Evolutionary conservation across 1,284 basidiomycete genomes (phyloP).

Genomic region (Stereum hirsutum): DNA sequence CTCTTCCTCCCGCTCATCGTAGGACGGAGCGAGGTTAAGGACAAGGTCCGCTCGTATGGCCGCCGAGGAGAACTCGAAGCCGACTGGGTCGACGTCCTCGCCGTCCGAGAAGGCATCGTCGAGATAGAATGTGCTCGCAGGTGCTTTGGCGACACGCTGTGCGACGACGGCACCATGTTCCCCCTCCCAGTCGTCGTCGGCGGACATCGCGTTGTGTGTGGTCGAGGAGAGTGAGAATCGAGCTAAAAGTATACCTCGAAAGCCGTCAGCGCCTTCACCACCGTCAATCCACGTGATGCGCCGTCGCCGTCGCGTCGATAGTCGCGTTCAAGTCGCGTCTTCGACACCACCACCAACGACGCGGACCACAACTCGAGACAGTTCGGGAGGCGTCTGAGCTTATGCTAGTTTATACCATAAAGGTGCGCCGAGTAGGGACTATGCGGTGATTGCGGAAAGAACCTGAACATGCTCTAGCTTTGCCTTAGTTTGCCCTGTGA

Average conservation of each 20-base stretch:
- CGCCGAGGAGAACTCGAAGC: slow-evolving; percentile 45
- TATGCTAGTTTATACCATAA: too few relatives aligned
- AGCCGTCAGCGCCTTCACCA: background rate
- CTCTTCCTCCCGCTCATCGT: slow-evolving; percentile 21
- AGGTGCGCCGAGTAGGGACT: too few relatives aligned
- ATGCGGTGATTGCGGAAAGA: too few relatives aligned
- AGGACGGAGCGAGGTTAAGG: slow-evolving; percentile 26
- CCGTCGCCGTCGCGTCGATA: background rate
- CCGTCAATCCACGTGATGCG: background rate
- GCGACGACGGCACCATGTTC: background rate
- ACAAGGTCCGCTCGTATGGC: slow-evolving; percentile 51
- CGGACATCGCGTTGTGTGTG: slow-evolving; percentile 5
- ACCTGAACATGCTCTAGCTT: too few relatives aligned
- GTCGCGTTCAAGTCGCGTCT: too few relatives aligned
- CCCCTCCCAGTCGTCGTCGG: slow-evolving; percentile 3
- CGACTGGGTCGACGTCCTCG: slow-evolving; percentile 33
- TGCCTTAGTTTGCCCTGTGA: too few relatives aligned
- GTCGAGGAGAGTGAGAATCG: background rate
- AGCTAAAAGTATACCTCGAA: background rate
- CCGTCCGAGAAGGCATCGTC: slow-evolving; percentile 63
- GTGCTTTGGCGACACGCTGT: slow-evolving; percentile 1
- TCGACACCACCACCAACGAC: too few relatives aligned
- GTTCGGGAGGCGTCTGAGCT: too few relatives aligned
- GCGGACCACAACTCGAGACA: too few relatives aligned
- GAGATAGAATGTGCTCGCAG: slow-evolving; percentile 27